phyloP scores from a whole-genome alignment of 169 alveolate species.

The Eimeria tenella region DNA sequence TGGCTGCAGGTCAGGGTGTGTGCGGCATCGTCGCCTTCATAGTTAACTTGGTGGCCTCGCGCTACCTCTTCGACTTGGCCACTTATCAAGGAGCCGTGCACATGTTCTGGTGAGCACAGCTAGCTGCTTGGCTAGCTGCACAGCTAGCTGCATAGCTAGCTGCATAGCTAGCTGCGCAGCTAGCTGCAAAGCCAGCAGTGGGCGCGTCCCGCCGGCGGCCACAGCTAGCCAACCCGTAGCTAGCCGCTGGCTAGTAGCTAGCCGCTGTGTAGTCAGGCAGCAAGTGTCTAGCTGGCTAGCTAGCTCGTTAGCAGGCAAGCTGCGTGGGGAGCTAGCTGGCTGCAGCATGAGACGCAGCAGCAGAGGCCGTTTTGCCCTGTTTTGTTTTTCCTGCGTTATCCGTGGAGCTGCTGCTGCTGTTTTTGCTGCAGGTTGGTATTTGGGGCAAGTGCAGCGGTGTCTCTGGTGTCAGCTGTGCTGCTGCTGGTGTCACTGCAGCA shows the following conservation, averaged over 20 bases:
- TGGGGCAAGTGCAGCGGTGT: slow-evolving; percentile 2
- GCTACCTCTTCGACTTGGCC: slow-evolving; percentile 33
- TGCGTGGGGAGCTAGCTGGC: no score
- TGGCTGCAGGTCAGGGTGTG: slow-evolving; percentile 45
- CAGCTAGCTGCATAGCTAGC: neutral
- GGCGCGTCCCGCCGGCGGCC: no score
- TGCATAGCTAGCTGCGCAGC: neutral
- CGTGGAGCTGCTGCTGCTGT: slow-evolving; percentile 2
- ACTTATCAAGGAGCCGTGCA: neutral
- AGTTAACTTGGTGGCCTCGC: neutral
- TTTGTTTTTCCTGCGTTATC: neutral
- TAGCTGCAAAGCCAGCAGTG: neutral
- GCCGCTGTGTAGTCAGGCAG: neutral
- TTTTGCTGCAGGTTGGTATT: slow-evolving; percentile 43
- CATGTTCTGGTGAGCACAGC: slow-evolving; percentile 38
- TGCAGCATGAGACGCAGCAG: no score
- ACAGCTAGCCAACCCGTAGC: no score
- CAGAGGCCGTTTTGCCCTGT: no score
- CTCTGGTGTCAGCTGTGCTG: slow-evolving; percentile 2
- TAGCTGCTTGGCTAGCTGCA: neutral
- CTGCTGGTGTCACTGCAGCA: slow-evolving; percentile 6
- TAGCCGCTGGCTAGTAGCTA: neutral
- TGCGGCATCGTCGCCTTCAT: slow-evolving; percentile 28
- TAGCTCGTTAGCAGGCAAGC: no score
- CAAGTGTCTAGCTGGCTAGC: no score